Evolutionary conservation across 352 stramenopile genomes (phyloP).

Genomic region (Saprolegnia parasitica): DNA sequence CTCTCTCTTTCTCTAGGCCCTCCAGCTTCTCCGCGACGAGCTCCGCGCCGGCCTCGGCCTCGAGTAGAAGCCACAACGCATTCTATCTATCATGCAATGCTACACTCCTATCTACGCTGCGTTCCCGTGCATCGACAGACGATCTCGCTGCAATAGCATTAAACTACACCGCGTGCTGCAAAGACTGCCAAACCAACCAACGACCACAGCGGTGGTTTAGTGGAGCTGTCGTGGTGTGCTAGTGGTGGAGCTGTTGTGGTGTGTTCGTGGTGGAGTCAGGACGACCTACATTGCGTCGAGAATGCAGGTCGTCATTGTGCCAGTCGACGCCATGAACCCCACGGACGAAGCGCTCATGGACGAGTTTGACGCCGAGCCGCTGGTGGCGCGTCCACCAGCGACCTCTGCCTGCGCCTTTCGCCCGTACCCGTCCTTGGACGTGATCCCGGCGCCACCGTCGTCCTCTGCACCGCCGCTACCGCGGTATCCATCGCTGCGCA

Average conservation of each 20-base stretch:
- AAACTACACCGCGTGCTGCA: no score
- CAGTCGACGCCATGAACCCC: not conserved
- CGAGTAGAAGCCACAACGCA: not conserved
- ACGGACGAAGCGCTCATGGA: slow-evolving; percentile 54
- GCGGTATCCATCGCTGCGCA: not conserved
- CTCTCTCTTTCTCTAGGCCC: no score
- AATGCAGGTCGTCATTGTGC: not conserved
- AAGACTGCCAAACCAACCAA: no score
- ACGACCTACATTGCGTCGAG: not conserved
- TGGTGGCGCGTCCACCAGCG: not conserved
- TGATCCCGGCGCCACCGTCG: not conserved
- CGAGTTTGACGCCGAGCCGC: slow-evolving; percentile 45
- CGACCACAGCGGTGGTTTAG: no score
- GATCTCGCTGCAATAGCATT: no score
- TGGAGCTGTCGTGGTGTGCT: no score
- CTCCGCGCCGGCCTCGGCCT: slow-evolving; percentile 22
- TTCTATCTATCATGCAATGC: no score
- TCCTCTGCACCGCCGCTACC: not conserved
- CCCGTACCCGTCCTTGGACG: not conserved
- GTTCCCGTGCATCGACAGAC: no score
- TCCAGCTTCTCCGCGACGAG: slow-evolving; percentile 18
- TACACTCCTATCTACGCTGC: no score
- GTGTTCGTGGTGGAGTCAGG: no score
- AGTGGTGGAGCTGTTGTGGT: no score
- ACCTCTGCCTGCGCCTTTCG: not conserved